Evolutionary conservation across 176 grass and related monocot genomes (phyloP).

Genomic region (Zea luxurians): DNA sequence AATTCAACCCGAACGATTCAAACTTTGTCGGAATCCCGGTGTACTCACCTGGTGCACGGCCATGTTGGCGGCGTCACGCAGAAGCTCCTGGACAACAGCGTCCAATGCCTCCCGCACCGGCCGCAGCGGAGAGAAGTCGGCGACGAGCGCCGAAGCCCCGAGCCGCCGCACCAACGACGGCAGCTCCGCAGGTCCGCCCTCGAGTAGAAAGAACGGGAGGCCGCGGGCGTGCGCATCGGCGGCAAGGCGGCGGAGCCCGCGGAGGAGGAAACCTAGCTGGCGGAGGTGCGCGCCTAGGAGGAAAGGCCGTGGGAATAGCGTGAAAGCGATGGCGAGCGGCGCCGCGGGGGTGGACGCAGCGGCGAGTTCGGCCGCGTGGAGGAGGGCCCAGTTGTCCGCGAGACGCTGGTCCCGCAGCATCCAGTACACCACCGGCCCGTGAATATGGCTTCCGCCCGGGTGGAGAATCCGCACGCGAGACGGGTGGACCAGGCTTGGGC

Average conservation of each 20-base stretch:
- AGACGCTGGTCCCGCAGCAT: constrained; percentile 92
- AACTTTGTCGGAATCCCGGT: neutral
- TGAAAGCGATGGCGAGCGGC: constrained; percentile 69
- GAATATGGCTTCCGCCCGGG: constrained; percentile 7
- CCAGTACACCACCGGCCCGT: constrained; percentile 83
- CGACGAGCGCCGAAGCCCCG: constrained; percentile 63
- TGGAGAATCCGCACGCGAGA: constrained; percentile 64
- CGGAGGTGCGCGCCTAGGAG: constrained; percentile 60
- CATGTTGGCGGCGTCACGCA: constrained; percentile 24
- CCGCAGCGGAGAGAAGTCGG: constrained; percentile 81
- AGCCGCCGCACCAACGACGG: constrained; percentile 57
- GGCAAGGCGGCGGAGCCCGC: constrained; percentile 56
- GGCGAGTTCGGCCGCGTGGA: constrained; percentile 74
- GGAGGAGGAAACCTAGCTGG: constrained; percentile 68
- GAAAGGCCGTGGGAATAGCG: constrained; percentile 58
- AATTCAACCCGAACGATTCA: constrained; percentile 9
- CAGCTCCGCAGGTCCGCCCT: constrained; percentile 48
- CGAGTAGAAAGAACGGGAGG: constrained; percentile 74
- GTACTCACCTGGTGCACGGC: constrained; percentile 60
- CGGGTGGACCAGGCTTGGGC: constrained; percentile 42
- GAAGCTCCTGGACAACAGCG: constrained; percentile 42
- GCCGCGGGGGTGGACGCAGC: constrained; percentile 52
- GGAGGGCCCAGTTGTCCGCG: constrained; percentile 90
- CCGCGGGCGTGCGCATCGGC: constrained; percentile 26
- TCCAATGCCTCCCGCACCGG: constrained; percentile 60